Evolutionary conservation across 2,329 filamentous ascomycete genomes (phyloP).

Genomic region (Didymella sp.): DNA sequence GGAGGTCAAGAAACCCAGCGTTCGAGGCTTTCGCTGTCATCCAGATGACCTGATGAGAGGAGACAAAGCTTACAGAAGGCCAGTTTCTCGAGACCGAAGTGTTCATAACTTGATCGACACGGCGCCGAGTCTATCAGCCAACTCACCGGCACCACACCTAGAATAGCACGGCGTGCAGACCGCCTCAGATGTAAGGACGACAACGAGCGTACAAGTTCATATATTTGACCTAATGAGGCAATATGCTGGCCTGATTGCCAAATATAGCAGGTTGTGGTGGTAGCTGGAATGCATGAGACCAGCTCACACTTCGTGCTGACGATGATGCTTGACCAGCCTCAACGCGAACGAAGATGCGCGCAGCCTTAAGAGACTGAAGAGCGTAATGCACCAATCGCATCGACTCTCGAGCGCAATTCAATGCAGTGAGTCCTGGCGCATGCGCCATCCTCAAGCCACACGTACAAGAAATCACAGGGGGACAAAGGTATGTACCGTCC

Average conservation of each 20-base stretch:
- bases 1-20: slow-evolving; percentile 2
- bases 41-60: neutral
- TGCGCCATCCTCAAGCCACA: neutral
- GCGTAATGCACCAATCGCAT: neutral
- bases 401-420: neutral
- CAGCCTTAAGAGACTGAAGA: neutral
- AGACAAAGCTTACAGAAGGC: neutral
- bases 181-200: slow-evolving; percentile 1
- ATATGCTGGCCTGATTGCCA: slow-evolving; percentile 6
- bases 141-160: neutral
- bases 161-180: slow-evolving; percentile 13
- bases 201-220: slow-evolving; percentile 3
- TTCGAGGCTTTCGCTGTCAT: slow-evolving; percentile 2
- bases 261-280: slow-evolving; percentile 10
- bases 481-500: slow-evolving; percentile 51
- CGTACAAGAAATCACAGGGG: neutral
- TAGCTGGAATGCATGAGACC: slow-evolving; percentile 15
- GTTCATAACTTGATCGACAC: neutral
- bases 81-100: neutral
- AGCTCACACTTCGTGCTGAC: neutral
- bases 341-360: neutral
- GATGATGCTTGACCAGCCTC: slow-evolving; percentile 1
- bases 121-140: neutral
- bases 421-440: neutral
- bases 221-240: neutral